These are phyloP conservation scores for Pythium sp. DNA, from an alignment of 352 stramenopile species.

Conservation along the genomic window DNA sequence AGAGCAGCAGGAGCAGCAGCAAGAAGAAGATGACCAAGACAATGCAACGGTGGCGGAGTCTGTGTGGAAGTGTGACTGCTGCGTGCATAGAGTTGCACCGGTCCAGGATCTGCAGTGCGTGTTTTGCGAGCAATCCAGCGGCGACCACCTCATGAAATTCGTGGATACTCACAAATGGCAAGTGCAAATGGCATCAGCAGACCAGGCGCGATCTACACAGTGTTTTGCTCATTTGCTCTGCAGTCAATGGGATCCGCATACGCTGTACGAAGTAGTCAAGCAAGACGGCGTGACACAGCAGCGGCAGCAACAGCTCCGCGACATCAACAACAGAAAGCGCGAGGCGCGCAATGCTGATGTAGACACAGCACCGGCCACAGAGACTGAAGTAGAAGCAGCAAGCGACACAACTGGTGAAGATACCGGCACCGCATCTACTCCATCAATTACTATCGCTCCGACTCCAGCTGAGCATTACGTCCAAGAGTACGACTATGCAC, in stretches of 20 bases:
- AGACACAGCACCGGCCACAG: background rate
- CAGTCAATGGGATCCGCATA: constrained; percentile 44
- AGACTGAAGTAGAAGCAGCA: background rate
- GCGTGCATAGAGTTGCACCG: constrained; percentile 21
- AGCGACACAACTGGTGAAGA: background rate
- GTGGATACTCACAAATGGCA: constrained; percentile 24
- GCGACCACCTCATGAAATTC: constrained; percentile 22
- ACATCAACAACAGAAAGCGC: background rate
- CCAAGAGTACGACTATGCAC: constrained; percentile 15
- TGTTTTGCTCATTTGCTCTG: constrained; percentile 47
- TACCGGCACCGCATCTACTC: background rate
- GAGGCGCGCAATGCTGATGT: background rate
- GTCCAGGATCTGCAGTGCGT: constrained; percentile 25
- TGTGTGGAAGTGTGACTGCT: constrained; percentile 48
- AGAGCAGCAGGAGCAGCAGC: background rate
- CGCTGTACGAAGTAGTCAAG: constrained; percentile 18
- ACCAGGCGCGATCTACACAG: background rate
- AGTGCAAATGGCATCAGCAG: background rate
- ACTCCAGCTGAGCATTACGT: constrained; percentile 12
- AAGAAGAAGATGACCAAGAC: background rate
- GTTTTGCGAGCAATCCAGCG: constrained; percentile 35
- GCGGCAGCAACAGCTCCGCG: constrained; percentile 22
- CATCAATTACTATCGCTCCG: constrained; percentile 3
- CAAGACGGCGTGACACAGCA: constrained; percentile 6
- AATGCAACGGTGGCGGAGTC: background rate